Base-by-base conservation (phyloP, 2,329 filamentous ascomycete species). In the Penicillium capsulatum region DNA sequence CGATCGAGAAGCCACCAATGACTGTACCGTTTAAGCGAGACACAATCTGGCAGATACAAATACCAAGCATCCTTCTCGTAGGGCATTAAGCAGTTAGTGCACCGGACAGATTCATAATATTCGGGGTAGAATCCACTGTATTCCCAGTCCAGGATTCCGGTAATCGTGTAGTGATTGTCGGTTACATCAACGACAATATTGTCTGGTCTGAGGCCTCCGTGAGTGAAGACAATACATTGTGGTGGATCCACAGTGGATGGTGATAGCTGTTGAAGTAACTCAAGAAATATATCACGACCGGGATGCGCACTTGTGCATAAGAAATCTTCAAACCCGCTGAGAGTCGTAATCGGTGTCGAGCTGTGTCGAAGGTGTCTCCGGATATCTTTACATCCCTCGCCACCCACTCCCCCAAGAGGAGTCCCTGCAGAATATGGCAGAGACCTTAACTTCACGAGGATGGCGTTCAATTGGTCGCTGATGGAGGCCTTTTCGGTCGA, bases 371-470 rank as follows among this genome's bases (percentile, higher is more conserved):
- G 39, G 42, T 55, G 50, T 41, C 51, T 48, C 22, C 53, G 42
- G 27, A 46, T 28, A 38, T 57, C 54, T 45, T 55, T 55, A 31
- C 50, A 56, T 16, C 53, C 53, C 48, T 56, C 49, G 35, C 44
- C 50, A 9, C 31, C 27, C 17, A 55, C 43, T 7, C 54, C 54
- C 10, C 52, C 51, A 43, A 57, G 40, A n/a, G 44, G 31, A 20
- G 35, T 42, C 9, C 40, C 52, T 17, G 36, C 17, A 17, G 24
- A 27, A 38, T 39, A 48, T n/a, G n/a, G n/a, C 19, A 54, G 26
- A n/a, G 40, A 46, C 27, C 53, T 50, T 16, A 57, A 31, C 22
- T 51, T 37, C 2, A 7, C 38, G 17, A 56, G 32, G 31, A 51
- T 56, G n/a, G 19, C 27, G 20, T 40, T 39, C 7, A 51, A 44